Percentiles rank a stretch among this genome's conserved stretches.
Evolutionary conservation across 208 protist genomes (phyloP).

Genomic region (Phytomonas sp.): DNA sequence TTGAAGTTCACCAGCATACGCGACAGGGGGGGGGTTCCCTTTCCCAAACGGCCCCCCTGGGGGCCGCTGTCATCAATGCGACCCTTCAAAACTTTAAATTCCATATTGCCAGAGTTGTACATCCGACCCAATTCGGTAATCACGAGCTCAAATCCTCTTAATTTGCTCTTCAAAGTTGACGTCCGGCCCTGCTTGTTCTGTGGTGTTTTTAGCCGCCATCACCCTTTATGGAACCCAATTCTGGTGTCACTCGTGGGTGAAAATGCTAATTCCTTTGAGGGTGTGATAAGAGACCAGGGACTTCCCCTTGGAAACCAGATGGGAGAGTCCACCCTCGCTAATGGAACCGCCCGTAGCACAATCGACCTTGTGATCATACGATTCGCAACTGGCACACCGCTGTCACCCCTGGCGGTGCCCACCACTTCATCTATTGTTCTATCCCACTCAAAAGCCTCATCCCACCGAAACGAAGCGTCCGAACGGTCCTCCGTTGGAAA

Average conservation of each 20-base stretch:
- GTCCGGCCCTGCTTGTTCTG: neutral
- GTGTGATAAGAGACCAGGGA: neutral
- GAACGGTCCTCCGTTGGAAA: neutral
- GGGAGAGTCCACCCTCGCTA: neutral
- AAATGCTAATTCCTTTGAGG: neutral
- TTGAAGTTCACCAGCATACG: too few species aligned
- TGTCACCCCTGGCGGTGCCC: neutral
- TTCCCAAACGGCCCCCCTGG: neutral
- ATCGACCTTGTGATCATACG: neutral
- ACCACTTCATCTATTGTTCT: neutral
- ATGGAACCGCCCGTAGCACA: neutral
- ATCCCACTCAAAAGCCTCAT: neutral
- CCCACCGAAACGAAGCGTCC: neutral
- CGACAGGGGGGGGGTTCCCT: too few species aligned
- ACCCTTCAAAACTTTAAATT: neutral
- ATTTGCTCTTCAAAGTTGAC: neutral
- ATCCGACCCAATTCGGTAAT: neutral
- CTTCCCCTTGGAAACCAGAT: neutral
- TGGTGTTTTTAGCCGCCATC: neutral
- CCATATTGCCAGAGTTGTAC: neutral
- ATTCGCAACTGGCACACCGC: neutral
- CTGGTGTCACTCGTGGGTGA: neutral
- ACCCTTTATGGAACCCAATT: neutral
- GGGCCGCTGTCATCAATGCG: neutral
- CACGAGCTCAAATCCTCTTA: neutral